A percentile compares a stretch with the other conserved stretches of the same genome.
phyloP scores from a whole-genome alignment of 345 rosid genomes.

The Adansonia digitata region DNA sequence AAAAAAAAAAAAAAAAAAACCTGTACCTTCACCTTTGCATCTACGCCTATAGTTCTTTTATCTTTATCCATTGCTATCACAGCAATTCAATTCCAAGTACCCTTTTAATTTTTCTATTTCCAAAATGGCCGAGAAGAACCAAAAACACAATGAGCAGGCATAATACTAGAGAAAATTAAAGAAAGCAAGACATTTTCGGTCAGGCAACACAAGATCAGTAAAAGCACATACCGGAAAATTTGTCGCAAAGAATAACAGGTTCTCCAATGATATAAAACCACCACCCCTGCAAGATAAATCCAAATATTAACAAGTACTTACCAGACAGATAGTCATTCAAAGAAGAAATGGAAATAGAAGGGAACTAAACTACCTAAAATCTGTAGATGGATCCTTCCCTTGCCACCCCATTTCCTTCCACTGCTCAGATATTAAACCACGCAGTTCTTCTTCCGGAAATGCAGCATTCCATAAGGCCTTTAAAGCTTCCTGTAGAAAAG shows the following conservation, averaged over 20 bases:
- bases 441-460: conserved; percentile 87
- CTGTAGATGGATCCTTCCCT: conserved; percentile 98
- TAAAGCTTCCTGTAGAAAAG: conserved; percentile 69
- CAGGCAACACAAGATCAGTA: neutral
- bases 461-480: conserved; percentile 81
- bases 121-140: neutral
- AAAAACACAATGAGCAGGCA: neutral
- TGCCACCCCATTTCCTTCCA: conserved; percentile 99
- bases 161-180: neutral
- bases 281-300: conserved; percentile 75
- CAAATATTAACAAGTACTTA: neutral
- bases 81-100: neutral
- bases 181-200: neutral
- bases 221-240: conserved; percentile 57
- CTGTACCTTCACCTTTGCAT: neutral
- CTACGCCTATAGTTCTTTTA: neutral
- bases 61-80: neutral
- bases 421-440: too few species aligned
- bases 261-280: conserved; percentile 96
- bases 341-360: neutral
- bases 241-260: conserved; percentile 78
- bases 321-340: neutral
- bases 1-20: too few species aligned
- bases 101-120: neutral
- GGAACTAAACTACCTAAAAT: conserved; percentile 61